phyloP scores from a whole-genome alignment of 2,329 filamentous ascomycete genomes.

The Colletotrichum sp. region DNA sequence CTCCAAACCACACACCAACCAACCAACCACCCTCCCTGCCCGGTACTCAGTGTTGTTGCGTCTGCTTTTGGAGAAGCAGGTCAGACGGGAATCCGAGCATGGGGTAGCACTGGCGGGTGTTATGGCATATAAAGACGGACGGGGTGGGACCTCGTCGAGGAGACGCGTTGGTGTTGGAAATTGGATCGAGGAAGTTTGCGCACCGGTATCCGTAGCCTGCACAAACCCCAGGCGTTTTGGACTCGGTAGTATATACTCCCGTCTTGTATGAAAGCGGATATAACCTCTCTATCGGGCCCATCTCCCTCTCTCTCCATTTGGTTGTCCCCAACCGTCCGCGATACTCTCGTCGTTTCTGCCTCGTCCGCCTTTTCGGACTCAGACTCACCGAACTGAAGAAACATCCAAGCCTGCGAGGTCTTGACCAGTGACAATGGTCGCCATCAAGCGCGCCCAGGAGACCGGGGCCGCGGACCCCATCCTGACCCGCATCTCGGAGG shows the following conservation, averaged over 20 bases:
- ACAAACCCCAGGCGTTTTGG: background rate
- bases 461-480: constrained; percentile 30
- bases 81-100: background rate
- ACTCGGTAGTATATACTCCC: constrained; percentile 4
- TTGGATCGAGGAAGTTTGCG: background rate
- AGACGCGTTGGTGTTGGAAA: background rate
- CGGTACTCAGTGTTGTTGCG: background rate
- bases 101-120: background rate
- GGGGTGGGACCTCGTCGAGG: background rate
- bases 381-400: background rate
- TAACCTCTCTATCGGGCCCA: background rate
- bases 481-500: constrained; percentile 34
- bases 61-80: background rate
- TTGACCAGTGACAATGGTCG: constrained; percentile 5
- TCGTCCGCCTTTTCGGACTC: background rate
- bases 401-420: background rate
- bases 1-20: background rate
- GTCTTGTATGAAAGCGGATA: background rate
- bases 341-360: background rate
- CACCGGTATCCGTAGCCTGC: background rate
- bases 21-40: background rate
- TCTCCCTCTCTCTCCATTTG: background rate
- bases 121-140: background rate
- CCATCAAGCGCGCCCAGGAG: constrained; percentile 13
- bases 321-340: background rate